Evolutionary conservation across 352 stramenopile species (phyloP).

Genomic region (Phytophthora sp.): DNA sequence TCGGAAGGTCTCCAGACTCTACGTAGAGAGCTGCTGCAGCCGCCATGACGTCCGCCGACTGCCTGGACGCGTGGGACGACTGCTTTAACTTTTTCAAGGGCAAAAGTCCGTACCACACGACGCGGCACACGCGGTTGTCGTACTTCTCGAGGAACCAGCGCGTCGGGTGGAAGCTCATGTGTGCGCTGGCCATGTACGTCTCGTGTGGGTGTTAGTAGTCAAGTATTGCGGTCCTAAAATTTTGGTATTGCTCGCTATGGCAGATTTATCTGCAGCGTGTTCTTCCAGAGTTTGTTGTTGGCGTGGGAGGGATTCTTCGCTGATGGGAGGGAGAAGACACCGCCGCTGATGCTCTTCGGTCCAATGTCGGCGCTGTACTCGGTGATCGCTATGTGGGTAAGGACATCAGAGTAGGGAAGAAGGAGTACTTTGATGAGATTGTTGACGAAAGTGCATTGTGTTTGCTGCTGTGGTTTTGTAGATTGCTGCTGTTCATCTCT

Average conservation of each 20-base stretch:
- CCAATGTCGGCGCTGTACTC: conserved; percentile 55
- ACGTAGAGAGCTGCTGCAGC: neutral
- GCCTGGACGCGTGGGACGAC: conserved; percentile 55
- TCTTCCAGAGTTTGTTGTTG: conserved; percentile 54
- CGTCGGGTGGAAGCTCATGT: conserved; percentile 68
- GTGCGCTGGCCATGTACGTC: conserved; percentile 56
- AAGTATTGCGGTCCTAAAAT: neutral
- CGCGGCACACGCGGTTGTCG: conserved; percentile 45
- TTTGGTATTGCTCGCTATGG: neutral
- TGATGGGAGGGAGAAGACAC: conserved; percentile 59
- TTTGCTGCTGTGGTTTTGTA: conserved; percentile 9
- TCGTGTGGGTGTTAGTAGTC: neutral
- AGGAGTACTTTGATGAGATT: neutral
- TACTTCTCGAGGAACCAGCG: conserved; percentile 57
- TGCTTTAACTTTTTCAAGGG: conserved; percentile 76
- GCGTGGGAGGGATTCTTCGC: conserved; percentile 52
- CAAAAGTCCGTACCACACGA: conserved; percentile 65
- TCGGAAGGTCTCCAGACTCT: conserved; percentile 2
- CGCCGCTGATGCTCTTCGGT: conserved; percentile 49
- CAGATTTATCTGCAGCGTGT: conserved; percentile 62
- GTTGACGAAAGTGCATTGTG: neutral
- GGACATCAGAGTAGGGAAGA: too few relatives aligned
- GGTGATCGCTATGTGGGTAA: conserved; percentile 61
- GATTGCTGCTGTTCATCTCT: conserved; percentile 59
- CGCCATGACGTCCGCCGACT: conserved; percentile 29